Percentiles rank a stretch among this genome's conserved stretches.
Evolutionary conservation across 1,284 basidiomycete genomes (phyloP).

Genomic region (Sanguinoderma infundibulare): DNA sequence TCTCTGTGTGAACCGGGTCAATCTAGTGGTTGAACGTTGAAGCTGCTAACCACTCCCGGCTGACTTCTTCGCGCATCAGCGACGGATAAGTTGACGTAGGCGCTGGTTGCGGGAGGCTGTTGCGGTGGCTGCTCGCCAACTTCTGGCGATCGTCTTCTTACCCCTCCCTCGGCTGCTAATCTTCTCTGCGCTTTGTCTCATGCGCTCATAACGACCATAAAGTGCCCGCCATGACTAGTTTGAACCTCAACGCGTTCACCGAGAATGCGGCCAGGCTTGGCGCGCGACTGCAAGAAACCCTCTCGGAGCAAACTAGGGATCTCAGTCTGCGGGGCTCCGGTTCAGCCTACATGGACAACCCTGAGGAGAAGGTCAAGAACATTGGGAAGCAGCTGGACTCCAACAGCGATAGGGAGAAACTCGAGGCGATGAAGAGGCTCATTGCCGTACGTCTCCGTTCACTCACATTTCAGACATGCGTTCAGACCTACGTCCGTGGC

Average conservation of each 20-base stretch:
- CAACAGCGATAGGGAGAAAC: constrained; percentile 83
- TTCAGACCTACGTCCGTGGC: background rate
- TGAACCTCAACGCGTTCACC: constrained; percentile 71
- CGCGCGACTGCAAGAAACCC: constrained; percentile 77
- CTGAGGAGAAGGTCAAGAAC: constrained; percentile 77
- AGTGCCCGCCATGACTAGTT: constrained; percentile 45
- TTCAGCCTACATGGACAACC: constrained; percentile 64
- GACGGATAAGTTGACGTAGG: no score
- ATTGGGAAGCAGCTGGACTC: constrained; percentile 87
- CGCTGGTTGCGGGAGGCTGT: no score
- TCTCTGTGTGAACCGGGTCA: background rate
- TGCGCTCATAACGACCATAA: background rate
- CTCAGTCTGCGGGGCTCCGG: constrained; percentile 61
- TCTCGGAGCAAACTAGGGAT: constrained; percentile 80
- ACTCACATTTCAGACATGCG: background rate
- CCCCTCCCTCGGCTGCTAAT: background rate
- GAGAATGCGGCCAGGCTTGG: constrained; percentile 83
- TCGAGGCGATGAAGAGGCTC: constrained; percentile 93
- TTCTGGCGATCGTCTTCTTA: no score
- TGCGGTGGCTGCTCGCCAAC: no score
- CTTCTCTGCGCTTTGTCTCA: background rate
- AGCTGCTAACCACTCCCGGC: no score
- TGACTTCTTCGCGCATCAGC: no score
- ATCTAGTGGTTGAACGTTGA: background rate
- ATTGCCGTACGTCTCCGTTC: constrained; percentile 70